These are phyloP conservation scores for Hypomyces perniciosus DNA, from an alignment of 2,329 filamentous ascomycete species.

Conservation along the genomic window DNA sequence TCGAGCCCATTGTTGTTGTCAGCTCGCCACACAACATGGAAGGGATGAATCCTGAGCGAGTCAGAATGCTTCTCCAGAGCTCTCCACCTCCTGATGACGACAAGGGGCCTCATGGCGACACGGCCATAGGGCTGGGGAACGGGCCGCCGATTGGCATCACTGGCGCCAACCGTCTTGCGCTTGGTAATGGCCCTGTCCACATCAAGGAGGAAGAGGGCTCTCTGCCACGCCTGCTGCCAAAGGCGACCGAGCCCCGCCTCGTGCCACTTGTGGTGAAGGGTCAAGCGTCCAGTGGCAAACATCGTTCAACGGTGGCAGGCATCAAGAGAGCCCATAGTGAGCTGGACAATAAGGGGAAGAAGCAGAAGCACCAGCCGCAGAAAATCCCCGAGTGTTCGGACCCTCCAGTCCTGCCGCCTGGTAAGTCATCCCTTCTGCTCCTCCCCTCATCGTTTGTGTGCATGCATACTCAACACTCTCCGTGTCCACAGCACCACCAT, in stretches of 20 bases:
- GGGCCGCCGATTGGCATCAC: background rate
- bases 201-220: background rate
- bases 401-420: background rate
- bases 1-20: background rate
- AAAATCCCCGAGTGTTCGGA: background rate
- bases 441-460: background rate
- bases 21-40: background rate
- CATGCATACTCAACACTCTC: background rate
- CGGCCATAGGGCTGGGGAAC: no score
- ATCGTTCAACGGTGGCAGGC: background rate
- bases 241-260: background rate
- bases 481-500: conserved; percentile 6
- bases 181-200: background rate
- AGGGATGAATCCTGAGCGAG: conserved; percentile 24
- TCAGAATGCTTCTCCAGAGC: conserved; percentile 18
- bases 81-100: background rate
- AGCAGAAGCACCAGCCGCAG: background rate
- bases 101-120: background rate
- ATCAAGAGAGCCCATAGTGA: conserved; percentile 2
- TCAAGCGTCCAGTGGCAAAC: background rate
- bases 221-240: background rate
- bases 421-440: conserved; percentile 1
- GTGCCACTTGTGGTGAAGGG: background rate
- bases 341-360: background rate
- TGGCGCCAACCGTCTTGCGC: conserved; percentile 3